Evolutionary conservation across 441 rosid genomes (phyloP).

Genomic region (Brassica hybrid): DNA sequence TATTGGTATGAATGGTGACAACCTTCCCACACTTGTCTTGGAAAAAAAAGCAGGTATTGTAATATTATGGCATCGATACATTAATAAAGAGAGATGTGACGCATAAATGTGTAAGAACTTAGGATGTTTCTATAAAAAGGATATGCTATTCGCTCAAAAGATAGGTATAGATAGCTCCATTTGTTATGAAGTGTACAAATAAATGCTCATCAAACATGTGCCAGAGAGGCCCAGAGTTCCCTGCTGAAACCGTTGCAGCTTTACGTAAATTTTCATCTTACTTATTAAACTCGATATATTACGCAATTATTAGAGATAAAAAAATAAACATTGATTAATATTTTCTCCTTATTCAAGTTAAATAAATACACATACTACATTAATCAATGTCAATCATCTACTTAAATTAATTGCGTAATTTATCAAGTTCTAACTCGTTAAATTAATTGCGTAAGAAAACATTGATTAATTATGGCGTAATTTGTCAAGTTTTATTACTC

Average conservation of each 20-base stretch:
- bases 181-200: conserved; percentile 63
- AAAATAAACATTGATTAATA: neutral
- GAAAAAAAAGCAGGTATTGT: conserved; percentile 59
- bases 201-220: conserved; percentile 65
- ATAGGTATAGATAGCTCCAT: conserved; percentile 36
- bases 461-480: too few species aligned
- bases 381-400: neutral
- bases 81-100: neutral
- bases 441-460: neutral
- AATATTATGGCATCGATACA: neutral
- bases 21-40: conserved; percentile 60
- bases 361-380: neutral
- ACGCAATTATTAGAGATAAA: neutral
- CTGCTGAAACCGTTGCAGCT: conserved; percentile 66
- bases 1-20: conserved; percentile 45
- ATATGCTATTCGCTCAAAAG: conserved; percentile 53
- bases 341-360: too few species aligned
- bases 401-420: neutral
- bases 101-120: neutral
- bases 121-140: conserved; percentile 33
- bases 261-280: neutral
- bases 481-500: neutral
- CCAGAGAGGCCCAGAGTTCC: conserved; percentile 44
- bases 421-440: neutral
- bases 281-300: neutral